Evolutionary conservation across 2,329 filamentous ascomycete species (phyloP), one percentile per base, ranked within the genome.

Genomic region (Aschersonia sp.): DNA sequence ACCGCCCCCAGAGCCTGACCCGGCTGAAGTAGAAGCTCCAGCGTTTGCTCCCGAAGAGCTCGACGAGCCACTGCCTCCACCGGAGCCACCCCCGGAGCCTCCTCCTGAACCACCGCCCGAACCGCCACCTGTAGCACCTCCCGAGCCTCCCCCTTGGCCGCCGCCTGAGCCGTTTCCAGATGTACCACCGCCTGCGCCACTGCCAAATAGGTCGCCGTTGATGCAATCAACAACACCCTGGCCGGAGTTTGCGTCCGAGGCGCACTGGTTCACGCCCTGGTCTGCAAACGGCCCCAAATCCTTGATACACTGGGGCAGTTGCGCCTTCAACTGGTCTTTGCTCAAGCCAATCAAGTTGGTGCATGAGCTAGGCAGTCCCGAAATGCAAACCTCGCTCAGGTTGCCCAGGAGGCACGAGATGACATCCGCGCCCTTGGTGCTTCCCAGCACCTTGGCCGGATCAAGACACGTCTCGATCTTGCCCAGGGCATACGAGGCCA

Each of bases 241-340:
- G 11, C 43, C 48, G 11, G 48, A 49, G n/a, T 5, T 10, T 6
- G 43, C 11, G 8, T 40, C 45, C 9, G 8, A 5, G 14, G 30
- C 9, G 32, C 48, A 49, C 1, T 22, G n/a, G 2, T 30, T 35
- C 45, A 47, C 48, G 1, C 6, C 12, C 5, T 14, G 22, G 31
- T 30, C 37, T 5, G 39, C 45, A 11, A 47, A 50, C n/a, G 46
- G 49, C 8, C 51, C 51, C 14, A 51, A 50, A 10, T 46, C 44
- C 5, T 14, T 32, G 32, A 48, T 39, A 32, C 52, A 53, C 11
- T 43, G 11, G 3, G 41, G 40, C 11, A 45, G 3, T 5, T 46
- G 29, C 14, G n/a, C n/a, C 6, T 29, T 12, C 31, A 52, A 6
- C 22, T 39, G 14, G 9, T 11, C 14, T 8, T 6, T 32, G 8